Percentiles rank a stretch among this genome's conserved stretches.
Conservation (phyloP, 352 stramenopile species). For the Phytopythium litorale region DNA sequence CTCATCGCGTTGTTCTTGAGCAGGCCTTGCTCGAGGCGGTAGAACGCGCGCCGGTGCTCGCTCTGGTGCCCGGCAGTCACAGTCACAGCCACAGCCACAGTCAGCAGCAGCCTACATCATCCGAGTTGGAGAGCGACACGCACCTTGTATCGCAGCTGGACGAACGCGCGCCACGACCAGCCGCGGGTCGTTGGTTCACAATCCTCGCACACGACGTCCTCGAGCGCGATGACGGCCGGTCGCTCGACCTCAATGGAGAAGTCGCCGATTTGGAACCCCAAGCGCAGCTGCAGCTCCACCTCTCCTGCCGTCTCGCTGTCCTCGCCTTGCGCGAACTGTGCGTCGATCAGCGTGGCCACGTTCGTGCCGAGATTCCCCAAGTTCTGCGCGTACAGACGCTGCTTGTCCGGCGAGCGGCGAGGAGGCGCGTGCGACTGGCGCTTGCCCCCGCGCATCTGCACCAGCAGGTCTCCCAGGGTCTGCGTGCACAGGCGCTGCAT, state of each 20-base stretch:
- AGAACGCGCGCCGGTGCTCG: conserved; percentile 71
- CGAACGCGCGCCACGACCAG: conserved; percentile 51
- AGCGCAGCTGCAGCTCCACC: conserved; percentile 39
- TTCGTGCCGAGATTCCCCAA: conserved; percentile 43
- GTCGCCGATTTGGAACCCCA: conserved; percentile 42
- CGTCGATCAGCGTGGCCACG: conserved; percentile 62
- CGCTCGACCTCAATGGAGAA: conserved; percentile 26
- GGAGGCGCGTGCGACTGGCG: conserved; percentile 54
- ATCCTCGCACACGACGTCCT: conserved; percentile 35
- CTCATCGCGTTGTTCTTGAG: conserved; percentile 65
- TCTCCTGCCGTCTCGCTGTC: conserved; percentile 38
- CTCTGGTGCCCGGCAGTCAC: conserved; percentile 26
- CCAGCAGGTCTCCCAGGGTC: conserved; percentile 49
- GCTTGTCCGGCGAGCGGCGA: conserved; percentile 66
- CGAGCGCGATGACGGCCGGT: neutral
- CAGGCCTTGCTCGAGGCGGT: conserved; percentile 68
- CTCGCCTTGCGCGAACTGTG: conserved; percentile 74
- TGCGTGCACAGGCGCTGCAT: conserved; percentile 76
- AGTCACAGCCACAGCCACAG: neutral
- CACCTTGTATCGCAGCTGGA: conserved; percentile 63
- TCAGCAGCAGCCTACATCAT: neutral
- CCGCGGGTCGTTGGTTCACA: conserved; percentile 38
- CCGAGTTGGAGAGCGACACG: too few species aligned
- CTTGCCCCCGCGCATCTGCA: conserved; percentile 34
- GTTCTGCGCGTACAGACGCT: conserved; percentile 74